Percentiles rank a stretch among this genome's conserved stretches.
Evolutionary conservation across 2,329 filamentous ascomycete genomes (phyloP).

Genomic region (Sporothrix protearum): DNA sequence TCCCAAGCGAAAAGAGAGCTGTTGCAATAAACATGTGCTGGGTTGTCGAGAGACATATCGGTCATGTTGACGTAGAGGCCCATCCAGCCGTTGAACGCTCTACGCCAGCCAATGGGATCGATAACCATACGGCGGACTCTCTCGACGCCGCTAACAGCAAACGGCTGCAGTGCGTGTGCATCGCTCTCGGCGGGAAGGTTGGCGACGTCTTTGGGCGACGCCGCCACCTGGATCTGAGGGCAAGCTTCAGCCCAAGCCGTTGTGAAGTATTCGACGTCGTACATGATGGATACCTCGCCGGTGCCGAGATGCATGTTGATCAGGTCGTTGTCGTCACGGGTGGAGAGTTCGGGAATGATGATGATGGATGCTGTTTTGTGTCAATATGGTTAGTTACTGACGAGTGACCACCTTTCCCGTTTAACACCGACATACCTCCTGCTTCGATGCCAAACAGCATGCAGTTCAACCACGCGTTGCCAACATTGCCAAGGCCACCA

Average conservation of each 20-base stretch:
- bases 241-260: conserved; percentile 23
- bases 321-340: conserved; percentile 25
- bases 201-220: conserved; percentile 16
- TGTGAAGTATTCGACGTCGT: conserved; percentile 26
- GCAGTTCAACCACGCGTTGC: conserved; percentile 39
- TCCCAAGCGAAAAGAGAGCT: too few relatives aligned
- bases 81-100: conserved; percentile 28
- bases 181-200: background rate
- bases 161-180: background rate
- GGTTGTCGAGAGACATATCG: background rate
- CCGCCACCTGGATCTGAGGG: conserved; percentile 26
- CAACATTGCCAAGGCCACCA: conserved; percentile 40
- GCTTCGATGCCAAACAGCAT: conserved; percentile 38
- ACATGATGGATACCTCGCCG: conserved; percentile 21
- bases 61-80: conserved; percentile 13
- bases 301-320: conserved; percentile 22
- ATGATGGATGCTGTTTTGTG: too few relatives aligned
- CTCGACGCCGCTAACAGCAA: too few relatives aligned
- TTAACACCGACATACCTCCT: conserved; percentile 7
- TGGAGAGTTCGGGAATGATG: too few relatives aligned
- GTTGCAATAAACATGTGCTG: too few relatives aligned
- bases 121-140: conserved; percentile 13
- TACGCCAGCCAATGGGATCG: conserved; percentile 29
- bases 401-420: too few relatives aligned
- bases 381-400: too few relatives aligned